A percentile compares a stretch with the other conserved stretches of the same genome.
phyloP scores from a whole-genome alignment of 108 stramenopile species.

The Nitzschia sp. region DNA sequence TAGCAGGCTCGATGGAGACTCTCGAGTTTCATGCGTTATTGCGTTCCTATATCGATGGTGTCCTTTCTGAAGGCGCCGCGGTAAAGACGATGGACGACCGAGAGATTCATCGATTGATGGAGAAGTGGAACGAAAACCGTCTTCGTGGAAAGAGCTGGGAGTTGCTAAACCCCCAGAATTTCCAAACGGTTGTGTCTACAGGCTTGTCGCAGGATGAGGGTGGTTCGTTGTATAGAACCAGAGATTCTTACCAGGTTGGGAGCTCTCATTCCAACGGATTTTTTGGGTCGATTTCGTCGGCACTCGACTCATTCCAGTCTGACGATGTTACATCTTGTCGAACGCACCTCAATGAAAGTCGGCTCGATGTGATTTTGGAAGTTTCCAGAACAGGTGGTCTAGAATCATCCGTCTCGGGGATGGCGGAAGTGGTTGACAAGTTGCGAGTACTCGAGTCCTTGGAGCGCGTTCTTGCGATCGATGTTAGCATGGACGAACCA shows the following conservation, averaged over 20 bases:
- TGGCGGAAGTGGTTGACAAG: constrained; percentile 23
- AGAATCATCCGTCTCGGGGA: constrained; percentile 2
- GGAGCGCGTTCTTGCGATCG: not conserved
- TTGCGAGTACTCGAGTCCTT: constrained; percentile 20
- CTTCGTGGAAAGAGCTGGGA: constrained; percentile 32
- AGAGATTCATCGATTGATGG: constrained; percentile 13
- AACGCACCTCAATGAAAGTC: constrained; percentile 2
- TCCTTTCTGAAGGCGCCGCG: not conserved
- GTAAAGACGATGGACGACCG: not conserved
- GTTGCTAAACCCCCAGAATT: not conserved
- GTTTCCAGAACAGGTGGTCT: constrained; percentile 10
- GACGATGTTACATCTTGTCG: constrained; percentile 15
- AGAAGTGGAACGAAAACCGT: constrained; percentile 70
- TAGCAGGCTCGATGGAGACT: constrained; percentile 13
- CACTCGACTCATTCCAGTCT: constrained; percentile 18
- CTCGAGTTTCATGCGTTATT: constrained; percentile 15
- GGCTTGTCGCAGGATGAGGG: not conserved
- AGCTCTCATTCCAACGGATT: constrained; percentile 12
- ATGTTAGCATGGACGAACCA: not conserved
- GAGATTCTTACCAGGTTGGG: too few species aligned
- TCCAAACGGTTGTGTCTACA: not conserved
- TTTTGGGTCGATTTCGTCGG: constrained; percentile 16
- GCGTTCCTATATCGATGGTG: constrained; percentile 23
- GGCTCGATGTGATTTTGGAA: constrained; percentile 13
- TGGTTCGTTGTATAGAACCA: too few species aligned